Base-by-base conservation (phyloP, 2,329 filamentous ascomycete species). In the Emergomyces africanus region DNA sequence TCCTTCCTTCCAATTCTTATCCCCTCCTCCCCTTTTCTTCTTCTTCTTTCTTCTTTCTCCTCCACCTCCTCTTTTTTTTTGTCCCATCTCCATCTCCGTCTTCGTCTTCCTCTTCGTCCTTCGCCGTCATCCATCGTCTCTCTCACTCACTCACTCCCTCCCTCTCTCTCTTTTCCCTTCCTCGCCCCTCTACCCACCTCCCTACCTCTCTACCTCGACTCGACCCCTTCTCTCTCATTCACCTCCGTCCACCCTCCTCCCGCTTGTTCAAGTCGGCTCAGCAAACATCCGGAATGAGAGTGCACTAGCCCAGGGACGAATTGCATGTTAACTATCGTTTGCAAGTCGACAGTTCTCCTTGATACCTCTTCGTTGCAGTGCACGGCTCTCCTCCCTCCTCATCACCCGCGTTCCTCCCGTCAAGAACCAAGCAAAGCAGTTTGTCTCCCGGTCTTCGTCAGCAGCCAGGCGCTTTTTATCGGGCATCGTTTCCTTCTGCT, bases 311-410 rank as follows among this genome's bases (percentile, higher is more conserved):
- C 50, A 39, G 20, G n/a, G 20, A 54, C 51, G 20, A 54, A 37
- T 8, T 20, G 28, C 12, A 25, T 30, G 15, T 6, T 33, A 20
- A n/a, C 1, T 8, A 18, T 9, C 42, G 42, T 46, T 46, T 3
- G 4, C 48, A 10, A 12, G 33, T 37, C 9, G 12, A 23, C 33
- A 23, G 20, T 37, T 54, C 12, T 41, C 20, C 51, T 35, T 23
- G 30, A 37, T 20, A 4, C 8, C 67, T 63, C 63, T 62, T 61
- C 65, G 61, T 66, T 67, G 66, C 66, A 67, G 68, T 70, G 67
- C 66, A 68, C 41, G n/a, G 48, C 35, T 58, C 55, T 60, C 50
- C 37, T 33, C 44, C 49, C 37, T n/a, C 28, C 1, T n/a, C n/a
- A n/a, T n/a, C n/a, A n/a, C n/a, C n/a, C n/a, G n/a, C n/a, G n/a